Conservation (phyloP, 1,284 basidiomycete genomes). For the Irpex sp. region DNA sequence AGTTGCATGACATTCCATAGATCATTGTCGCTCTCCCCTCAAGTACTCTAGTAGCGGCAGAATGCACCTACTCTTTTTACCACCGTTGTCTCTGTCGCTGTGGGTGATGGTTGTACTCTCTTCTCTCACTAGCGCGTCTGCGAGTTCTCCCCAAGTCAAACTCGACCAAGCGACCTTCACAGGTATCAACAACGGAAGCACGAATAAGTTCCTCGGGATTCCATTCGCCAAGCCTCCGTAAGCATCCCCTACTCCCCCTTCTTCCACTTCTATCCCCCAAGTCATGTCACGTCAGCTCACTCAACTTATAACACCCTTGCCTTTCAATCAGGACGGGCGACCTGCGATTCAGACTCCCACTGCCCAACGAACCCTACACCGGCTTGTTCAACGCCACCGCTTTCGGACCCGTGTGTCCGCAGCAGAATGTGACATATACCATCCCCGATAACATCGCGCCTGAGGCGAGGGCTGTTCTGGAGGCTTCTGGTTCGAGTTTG, state of each 20-base stretch:
- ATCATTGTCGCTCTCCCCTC: no score
- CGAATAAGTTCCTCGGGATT: not conserved
- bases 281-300: not conserved
- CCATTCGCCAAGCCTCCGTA: not conserved
- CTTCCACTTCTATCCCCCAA: not conserved
- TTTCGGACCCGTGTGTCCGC: not conserved
- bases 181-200: not conserved
- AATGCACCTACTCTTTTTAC: no score
- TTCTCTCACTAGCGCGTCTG: not conserved
- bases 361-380: conserved; percentile 4
- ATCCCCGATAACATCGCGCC: not conserved
- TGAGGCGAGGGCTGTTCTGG: not conserved
- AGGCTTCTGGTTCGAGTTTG: not conserved
- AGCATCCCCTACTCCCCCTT: not conserved
- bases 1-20: no score
- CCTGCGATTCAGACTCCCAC: not conserved
- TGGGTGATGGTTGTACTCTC: no score
- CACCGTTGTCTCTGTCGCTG: no score
- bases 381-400: not conserved
- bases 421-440: not conserved
- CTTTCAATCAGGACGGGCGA: not conserved
- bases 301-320: no score
- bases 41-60: no score
- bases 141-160: not conserved
- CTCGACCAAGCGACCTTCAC: not conserved